Evolutionary conservation across 805 yeast genomes (phyloP).

Genomic region (Candida orba): DNA sequence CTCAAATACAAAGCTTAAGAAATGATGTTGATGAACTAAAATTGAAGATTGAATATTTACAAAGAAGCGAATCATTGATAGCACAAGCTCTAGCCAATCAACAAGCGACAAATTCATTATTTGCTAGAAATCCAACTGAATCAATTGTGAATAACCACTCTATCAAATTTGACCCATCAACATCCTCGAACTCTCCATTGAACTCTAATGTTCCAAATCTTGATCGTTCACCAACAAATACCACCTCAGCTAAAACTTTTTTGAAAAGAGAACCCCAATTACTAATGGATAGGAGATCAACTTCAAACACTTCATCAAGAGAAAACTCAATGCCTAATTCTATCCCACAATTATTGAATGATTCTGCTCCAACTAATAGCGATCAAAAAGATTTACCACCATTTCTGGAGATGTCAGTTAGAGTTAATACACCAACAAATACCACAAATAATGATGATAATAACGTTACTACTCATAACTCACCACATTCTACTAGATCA

Average conservation of each 20-base stretch:
- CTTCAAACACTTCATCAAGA: conserved; percentile 16
- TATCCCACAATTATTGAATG: conserved; percentile 32
- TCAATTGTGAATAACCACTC: not conserved
- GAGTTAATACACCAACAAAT: conserved; percentile 26
- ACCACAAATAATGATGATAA: conserved; percentile 2
- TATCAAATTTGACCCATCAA: conserved; percentile 8
- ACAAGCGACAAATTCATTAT: conserved; percentile 4
- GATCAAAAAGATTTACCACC: conserved; percentile 33
- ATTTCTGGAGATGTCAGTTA: conserved; percentile 34
- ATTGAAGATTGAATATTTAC: conserved; percentile 59
- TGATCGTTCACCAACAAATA: conserved; percentile 12
- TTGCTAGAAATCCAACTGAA: conserved; percentile 1
- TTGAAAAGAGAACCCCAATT: conserved; percentile 39
- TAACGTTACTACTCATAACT: conserved; percentile 5
- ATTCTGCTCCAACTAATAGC: conserved; percentile 35
- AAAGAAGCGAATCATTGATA: conserved; percentile 59
- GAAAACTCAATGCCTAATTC: conserved; percentile 19
- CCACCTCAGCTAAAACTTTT: conserved; percentile 33
- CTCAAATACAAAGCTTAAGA: conserved; percentile 76
- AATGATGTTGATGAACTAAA: conserved; percentile 81
- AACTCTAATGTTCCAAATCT: conserved; percentile 5
- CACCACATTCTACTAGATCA: conserved; percentile 20
- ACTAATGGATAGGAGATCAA: conserved; percentile 28
- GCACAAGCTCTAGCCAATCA: conserved; percentile 48
- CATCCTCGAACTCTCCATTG: conserved; percentile 18